Evolutionary conservation across 805 yeast genomes (phyloP), one percentile per base, ranked within the genome.

Genomic region (Metschnikowia drakensbergensis): DNA sequence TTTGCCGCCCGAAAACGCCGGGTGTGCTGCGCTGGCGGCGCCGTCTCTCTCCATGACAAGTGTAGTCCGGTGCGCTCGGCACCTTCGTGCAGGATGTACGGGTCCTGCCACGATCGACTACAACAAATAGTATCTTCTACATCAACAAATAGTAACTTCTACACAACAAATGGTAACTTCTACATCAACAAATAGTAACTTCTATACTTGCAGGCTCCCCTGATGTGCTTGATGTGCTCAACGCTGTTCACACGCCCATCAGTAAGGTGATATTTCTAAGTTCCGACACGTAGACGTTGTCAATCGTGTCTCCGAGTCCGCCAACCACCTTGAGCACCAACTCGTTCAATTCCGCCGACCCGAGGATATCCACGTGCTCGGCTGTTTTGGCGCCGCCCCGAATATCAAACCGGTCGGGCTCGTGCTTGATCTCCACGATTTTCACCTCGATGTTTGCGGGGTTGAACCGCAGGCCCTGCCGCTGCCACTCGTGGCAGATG

Each of bases 341-440:
- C 61, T 94, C 99, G 63, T 94, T 94, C 63, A 94, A 72, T 61
- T 86, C 96, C 0, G 97, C 88, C 53, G 96, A 83, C 2, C 99
- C 99, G 41, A 94, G 73, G 41, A 94, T 91, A 63, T 94, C 99
- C 28, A 94, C 99, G 66, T 94, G 99, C 60, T 94, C 99, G 1
- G 98, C 97, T 0, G 97, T 92, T 63, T 86, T 87, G 8, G 97
- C 95, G 10, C 99, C 99, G 26, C 99, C 99, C 55, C 99, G 79
- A 31, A 94, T 87, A 69, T 94, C 99, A 59, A 87, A 90, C 55
- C 88, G 72, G 61, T 88, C 96, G 0, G 99, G 99, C 62, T 91
- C 95, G 61, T 94, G 97, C 59, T 80, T 79, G 72, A 94, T 85
- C 68, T 94, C 99, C 10, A 92, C 96, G 42, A 90, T 76, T 23